phyloP scores from a whole-genome alignment of 306 rosid species.

The Citrullus amarus region DNA sequence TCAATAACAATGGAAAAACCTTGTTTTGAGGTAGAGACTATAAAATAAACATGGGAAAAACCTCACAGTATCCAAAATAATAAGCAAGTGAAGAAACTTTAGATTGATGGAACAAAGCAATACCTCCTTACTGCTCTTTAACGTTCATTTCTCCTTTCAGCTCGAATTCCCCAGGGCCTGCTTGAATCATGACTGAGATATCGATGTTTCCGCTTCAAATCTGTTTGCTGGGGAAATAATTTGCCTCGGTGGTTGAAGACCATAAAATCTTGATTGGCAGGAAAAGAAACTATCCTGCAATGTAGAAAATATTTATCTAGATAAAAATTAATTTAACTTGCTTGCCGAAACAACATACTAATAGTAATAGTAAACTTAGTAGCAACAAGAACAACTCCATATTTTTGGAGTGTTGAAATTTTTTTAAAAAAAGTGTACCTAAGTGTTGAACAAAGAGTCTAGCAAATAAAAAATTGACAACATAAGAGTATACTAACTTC shows the following conservation, averaged over 20 bases:
- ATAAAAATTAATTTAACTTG: neutral
- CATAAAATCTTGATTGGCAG: slow-evolving; percentile 69
- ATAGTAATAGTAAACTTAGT: neutral
- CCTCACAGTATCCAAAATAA: neutral
- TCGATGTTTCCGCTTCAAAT: slow-evolving; percentile 43
- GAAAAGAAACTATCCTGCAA: slow-evolving; percentile 68
- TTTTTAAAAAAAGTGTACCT: too few relatives aligned
- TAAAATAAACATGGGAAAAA: neutral
- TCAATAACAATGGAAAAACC: neutral
- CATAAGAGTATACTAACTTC: too few relatives aligned
- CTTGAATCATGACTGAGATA: neutral
- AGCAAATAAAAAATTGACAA: too few relatives aligned
- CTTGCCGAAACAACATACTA: neutral
- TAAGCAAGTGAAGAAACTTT: neutral
- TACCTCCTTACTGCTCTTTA: neutral
- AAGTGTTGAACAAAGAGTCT: too few relatives aligned
- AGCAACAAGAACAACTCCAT: neutral
- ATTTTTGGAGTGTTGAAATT: neutral
- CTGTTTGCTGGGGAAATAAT: slow-evolving; percentile 33
- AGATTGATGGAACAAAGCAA: neutral
- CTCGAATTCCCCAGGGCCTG: neutral
- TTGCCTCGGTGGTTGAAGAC: slow-evolving; percentile 82
- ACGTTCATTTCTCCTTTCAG: neutral
- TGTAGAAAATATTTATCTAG: slow-evolving; percentile 7
- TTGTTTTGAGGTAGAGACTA: neutral